Evolutionary conservation across 2,329 filamentous ascomycete genomes (phyloP), one percentile per base, ranked within the genome.

Genomic region (Diaporthe vaccinii): DNA sequence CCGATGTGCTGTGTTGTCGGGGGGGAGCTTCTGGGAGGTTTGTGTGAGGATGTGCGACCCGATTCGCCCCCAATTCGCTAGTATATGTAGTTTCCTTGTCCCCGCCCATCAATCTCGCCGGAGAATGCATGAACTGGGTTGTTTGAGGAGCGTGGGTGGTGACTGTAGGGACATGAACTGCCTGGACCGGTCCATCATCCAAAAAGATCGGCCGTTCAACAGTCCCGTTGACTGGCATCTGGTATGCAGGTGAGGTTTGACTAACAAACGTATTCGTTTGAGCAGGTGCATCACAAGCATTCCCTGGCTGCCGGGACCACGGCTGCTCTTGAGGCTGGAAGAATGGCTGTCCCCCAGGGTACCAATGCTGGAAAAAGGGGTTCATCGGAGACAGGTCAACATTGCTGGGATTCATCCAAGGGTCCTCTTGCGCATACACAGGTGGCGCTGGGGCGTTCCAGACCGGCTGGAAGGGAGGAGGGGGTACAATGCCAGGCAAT

Each of bases 151-250:
- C 17, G 3, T 36, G 8, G n/a, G 55, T 22, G 25, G 72, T 6
- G 15, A 25, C 34, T 17, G 17, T 15, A 73, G 71, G 44, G 5
- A 31, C 25, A 5, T 15, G 17, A 25, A 39, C 31, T 22, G 49
- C 9, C 49, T 55, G 71, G 36, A 25, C 14, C 36, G 71, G 71
- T 17, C 14, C 46, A 17, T 62, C 70, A n/a, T 70, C 53, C 44
- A 74, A 53, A 10, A 70, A 53, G 15, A 70, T 70, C 15, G 72
- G 72, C 15, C 34, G 28, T 4, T 31, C 46, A 25, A 44, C 72
- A 57, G 71, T 65, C 36, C 71, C 71, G 9, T 34, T 14, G 36
- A 20, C n/a, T 31, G 36, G n/a, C 25, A 22, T 65, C 22, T 65
- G 70, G n/a, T 51, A 62, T 6, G 5, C 14, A n/a, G 49, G 70